Evolutionary conservation across 805 yeast species (phyloP), one percentile per base, ranked within the genome.

Genomic region (Phaffomyces thermotolerans): DNA sequence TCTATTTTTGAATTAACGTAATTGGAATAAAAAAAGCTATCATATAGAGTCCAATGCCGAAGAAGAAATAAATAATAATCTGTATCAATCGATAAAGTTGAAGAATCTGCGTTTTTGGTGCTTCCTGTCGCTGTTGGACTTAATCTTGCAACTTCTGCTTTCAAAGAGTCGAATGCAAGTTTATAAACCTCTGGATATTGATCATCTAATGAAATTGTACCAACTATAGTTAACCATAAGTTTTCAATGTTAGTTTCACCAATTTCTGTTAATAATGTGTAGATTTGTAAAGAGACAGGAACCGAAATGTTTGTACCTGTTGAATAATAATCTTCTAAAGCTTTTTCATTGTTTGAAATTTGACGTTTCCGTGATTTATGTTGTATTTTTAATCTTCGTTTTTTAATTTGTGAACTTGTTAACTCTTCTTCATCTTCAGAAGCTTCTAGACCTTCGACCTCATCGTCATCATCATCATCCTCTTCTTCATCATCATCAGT

Each of bases 41-140:
- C 95, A 64, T 93, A 91, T 15, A 93, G 67, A 10, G 95, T 84
- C 87, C 98, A 90, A 61, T 91, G 97, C 38, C 97, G 79, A 37
- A 93, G 69, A 34, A 95, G 65, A 58, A 90, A 93, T 37, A 93
- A 67, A 46, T 88, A 79, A 62, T 85, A 93, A 62, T 95, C 99
- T 23, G 81, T 76, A 55, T 87, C 96, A 15, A 87, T 68, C 22
- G 73, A 71, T 24, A 93, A 64, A 2, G 75, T 58, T 8, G 75
- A 64, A 6, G 68, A 58, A 43, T 67, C 72, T 1, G 75, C 69
- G 65, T 65, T 49, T 57, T 66, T 44, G 46, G 47, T 37, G 20
- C 40, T 39, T 3, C 57, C 69, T 40, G 62, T 54, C 1, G 56
- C 52, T n/a, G 61, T 53, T 14, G 71, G 71, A 41, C 75, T 72